Evolutionary conservation across 2,329 filamentous ascomycete genomes (phyloP).

Genomic region (Pseudogymnoascus sp.): DNA sequence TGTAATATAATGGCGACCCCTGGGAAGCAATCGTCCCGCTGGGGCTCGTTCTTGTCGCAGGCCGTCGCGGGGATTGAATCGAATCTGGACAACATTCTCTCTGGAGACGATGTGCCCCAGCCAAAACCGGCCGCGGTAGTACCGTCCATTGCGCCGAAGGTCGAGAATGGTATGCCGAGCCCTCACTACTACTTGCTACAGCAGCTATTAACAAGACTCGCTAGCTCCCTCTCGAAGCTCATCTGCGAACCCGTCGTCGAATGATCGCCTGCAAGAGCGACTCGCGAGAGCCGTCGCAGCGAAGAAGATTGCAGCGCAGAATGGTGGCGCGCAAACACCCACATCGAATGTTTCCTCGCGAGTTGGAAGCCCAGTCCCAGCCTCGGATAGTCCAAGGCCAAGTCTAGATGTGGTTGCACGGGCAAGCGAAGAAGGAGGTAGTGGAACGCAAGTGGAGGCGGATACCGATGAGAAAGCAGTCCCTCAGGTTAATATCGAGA

Average conservation of each 20-base stretch:
- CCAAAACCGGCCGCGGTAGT: conserved; percentile 34
- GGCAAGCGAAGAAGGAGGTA: conserved; percentile 12
- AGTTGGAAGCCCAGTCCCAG: conserved; percentile 44
- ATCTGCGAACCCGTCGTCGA: conserved; percentile 56
- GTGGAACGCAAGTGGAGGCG: conserved; percentile 12
- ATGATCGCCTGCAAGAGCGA: conserved; percentile 81
- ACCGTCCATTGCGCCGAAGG: conserved; percentile 26
- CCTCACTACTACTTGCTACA: conserved; percentile 5
- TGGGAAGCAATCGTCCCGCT: conserved; percentile 49
- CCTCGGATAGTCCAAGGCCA: conserved; percentile 34
- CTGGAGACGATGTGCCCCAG: conserved; percentile 60
- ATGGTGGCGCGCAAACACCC: conserved; percentile 39
- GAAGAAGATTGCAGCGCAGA: conserved; percentile 46
- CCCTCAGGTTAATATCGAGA: neutral
- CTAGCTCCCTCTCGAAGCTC: conserved; percentile 53
- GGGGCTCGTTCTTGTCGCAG: conserved; percentile 77
- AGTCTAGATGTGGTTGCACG: conserved; percentile 36
- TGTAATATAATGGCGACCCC: conserved; percentile 24
- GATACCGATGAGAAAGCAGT: conserved; percentile 13
- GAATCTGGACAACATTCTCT: conserved; percentile 81
- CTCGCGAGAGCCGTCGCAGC: conserved; percentile 81
- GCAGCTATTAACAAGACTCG: conserved; percentile 10
- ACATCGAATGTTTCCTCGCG: conserved; percentile 41
- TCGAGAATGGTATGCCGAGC: conserved; percentile 30
- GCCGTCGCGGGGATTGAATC: conserved; percentile 93